Evolutionary conservation across 805 yeast species (phyloP).

Genomic region (Kuraishia molischiana): DNA sequence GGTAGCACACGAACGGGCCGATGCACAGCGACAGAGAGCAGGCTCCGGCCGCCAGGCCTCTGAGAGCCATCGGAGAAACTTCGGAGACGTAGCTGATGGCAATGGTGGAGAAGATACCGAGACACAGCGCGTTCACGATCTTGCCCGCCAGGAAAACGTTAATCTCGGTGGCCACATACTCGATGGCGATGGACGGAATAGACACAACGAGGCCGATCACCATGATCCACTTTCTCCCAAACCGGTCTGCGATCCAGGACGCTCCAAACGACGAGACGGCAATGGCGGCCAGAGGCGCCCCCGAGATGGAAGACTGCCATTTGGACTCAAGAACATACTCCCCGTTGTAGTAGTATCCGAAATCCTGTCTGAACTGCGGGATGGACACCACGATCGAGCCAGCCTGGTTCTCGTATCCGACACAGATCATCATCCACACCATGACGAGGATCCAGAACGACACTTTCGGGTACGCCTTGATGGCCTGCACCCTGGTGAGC

Average conservation of each 20-base stretch:
- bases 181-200: slow-evolving; percentile 15
- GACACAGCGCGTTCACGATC: slow-evolving; percentile 28
- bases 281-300: slow-evolving; percentile 14
- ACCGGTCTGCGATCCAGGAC: slow-evolving; percentile 21
- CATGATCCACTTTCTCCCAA: slow-evolving; percentile 24
- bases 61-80: slow-evolving; percentile 29
- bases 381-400: slow-evolving; percentile 26
- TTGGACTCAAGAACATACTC: slow-evolving; percentile 24
- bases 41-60: slow-evolving; percentile 29
- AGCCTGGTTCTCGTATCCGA: slow-evolving; percentile 31
- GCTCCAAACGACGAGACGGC: slow-evolving; percentile 27
- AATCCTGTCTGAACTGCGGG: slow-evolving; percentile 26
- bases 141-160: slow-evolving; percentile 30
- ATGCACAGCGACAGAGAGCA: slow-evolving; percentile 31
- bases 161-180: slow-evolving; percentile 27
- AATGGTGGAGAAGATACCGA: slow-evolving; percentile 33
- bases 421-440: slow-evolving; percentile 29
- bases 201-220: background rate
- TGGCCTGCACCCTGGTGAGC: background rate
- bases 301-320: slow-evolving; percentile 33
- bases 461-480: background rate
- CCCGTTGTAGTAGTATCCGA: slow-evolving; percentile 14
- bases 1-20: slow-evolving; percentile 27
- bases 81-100: slow-evolving; percentile 33
- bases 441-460: slow-evolving; percentile 4